Percentiles rank a stretch among this genome's conserved stretches.
phyloP scores from a whole-genome alignment of 257 asterid genomes.

The Lycium barbarum region DNA sequence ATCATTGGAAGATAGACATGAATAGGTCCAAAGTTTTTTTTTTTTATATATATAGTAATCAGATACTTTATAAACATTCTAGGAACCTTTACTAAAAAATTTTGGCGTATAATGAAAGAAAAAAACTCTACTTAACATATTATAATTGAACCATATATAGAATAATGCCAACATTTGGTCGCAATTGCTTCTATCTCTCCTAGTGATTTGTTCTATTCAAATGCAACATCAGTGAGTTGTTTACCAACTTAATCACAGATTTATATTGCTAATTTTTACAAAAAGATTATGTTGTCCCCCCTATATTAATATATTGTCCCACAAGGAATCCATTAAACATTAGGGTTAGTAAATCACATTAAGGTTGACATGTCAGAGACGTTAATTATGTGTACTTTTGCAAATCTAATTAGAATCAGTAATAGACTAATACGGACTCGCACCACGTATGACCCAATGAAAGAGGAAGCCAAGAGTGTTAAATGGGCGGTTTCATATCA shows the following conservation, averaged over 20 bases:
- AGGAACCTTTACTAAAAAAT: constrained; percentile 36
- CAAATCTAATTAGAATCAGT: not conserved
- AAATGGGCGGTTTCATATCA: not conserved
- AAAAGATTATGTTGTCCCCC: not conserved
- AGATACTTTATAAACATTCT: constrained; percentile 35
- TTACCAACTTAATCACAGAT: constrained; percentile 29
- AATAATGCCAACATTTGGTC: constrained; percentile 33
- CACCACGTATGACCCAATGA: not conserved
- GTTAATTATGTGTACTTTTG: not conserved
- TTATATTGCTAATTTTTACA: not conserved
- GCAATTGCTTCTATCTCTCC: not conserved
- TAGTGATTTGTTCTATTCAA: constrained; percentile 33
- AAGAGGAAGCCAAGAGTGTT: not conserved
- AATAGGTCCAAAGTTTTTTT: constrained; percentile 5
- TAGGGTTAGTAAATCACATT: constrained; percentile 2
- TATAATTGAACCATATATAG: not conserved
- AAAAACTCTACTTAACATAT: not conserved
- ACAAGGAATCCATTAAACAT: constrained; percentile 7
- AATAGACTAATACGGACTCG: not conserved
- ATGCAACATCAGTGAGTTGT: constrained; percentile 40
- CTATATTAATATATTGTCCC: not conserved
- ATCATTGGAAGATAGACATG: constrained; percentile 8
- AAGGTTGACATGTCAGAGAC: constrained; percentile 1
- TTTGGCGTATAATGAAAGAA: constrained; percentile 37
- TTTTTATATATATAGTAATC: not conserved